Evolutionary conservation across 2,329 filamentous ascomycete species (phyloP), one percentile per base, ranked within the genome.

Genomic region (Coleophoma crateriformis): DNA sequence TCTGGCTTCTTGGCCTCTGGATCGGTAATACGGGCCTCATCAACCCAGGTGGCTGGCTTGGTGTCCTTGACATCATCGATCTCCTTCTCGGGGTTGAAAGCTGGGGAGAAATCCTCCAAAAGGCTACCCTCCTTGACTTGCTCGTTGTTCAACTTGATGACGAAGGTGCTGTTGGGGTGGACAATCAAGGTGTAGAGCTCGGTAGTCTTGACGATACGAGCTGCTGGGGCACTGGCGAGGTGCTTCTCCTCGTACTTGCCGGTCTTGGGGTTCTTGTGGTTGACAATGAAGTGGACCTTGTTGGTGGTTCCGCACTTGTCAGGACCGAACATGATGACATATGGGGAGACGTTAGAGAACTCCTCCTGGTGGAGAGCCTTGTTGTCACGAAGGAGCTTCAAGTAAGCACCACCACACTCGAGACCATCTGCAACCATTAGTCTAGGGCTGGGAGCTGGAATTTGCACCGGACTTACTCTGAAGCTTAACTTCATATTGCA

Each of bases 221-320:
- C 91, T 52, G 85, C 79, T 54, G 94, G 91, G 58, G 92, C 86
- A 63, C 80, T 81, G 68, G 81, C 84, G 57, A 99, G 81, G 75
- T 99, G 94, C 86, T 99, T 99, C 88, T 99, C 94, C 82, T 99
- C 92, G 67, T 99, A 99, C 74, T 96, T 90, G 77, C 92, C 92
- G 43, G 90, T 96, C 88, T 96, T 96, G 68, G 94, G 94, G 84
- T 97, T 99, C 88, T 97, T 99, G 87, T 99, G 94, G 75, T 95
- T 94, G 84, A 99, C 95, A 72, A 99, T 99, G 77, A 99, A 96
- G 73, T 84, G 81, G 47, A 95, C 88, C 87, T 97, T 97, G 86
- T 99, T 99, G 72, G 90, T 97, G 69, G 90, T 82, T 71, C 94
- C 94, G 71, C 94, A 99, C 86, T 97, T 97, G 79, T 99, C 94